Evolutionary conservation across 192 early-diverging fungal species (phyloP), one percentile per base, ranked within the genome.

Genomic region (Oehlia diaphana): DNA sequence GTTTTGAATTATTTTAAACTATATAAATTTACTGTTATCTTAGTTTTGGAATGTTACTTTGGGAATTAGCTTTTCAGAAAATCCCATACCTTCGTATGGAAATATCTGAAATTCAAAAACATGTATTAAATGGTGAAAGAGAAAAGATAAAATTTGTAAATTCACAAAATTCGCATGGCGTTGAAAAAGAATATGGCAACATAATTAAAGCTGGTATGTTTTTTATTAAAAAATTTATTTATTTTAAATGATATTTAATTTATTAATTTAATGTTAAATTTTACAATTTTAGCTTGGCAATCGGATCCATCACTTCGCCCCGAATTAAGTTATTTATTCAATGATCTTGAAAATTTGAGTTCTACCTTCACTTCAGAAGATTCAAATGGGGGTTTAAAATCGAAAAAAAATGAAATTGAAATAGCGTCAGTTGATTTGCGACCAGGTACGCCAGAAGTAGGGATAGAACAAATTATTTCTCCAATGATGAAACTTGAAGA

Each of bases 31-130:
- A 3, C 28, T 1, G 50, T 21, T 2, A 21, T 8, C 31, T 8
- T 37, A 44, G 67, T 42, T 69, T 69, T 69, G 67, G 67, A 37
- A 69, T 69, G 67, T 37, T 69, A 21, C 14, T 69, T 31, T 69
- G 67, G 67, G 67, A 69, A 37, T n/a, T 69, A 21, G 19, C 39
- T 69, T 39, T 16, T 42, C 14, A 69, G 23, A 69, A 23, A n/a
- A 0, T 69, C 7, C 67, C 67, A 21, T 69, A 69, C 31, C 31
- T 31, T 31, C 31, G 9, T 4, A 39, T 14, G 28, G 35, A 42
- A 2, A 1, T 39, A 7, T 21, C 28, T 21, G 8, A 9, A 21
- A 23, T 69, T 5, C 9, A 21, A n/a, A n/a, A 21, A 39, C 31
- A 69, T 19, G 67, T 69, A 16, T 12, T 21, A 39, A 19, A 8